phyloP scores from a whole-genome alignment of 2,329 filamentous ascomycete genomes.

The Arthrobotrys conoides region DNA sequence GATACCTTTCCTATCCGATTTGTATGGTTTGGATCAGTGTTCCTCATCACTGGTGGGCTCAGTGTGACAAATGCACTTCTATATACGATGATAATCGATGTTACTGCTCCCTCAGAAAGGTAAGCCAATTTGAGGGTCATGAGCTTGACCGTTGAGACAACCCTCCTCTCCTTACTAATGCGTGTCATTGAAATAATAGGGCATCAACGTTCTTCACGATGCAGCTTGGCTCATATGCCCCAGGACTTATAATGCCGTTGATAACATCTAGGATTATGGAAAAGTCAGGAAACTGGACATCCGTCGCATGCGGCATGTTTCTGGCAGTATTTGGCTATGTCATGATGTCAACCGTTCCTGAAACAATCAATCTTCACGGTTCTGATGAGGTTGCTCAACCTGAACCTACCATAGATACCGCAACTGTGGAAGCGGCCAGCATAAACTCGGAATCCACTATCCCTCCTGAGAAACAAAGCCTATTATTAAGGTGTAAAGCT shows the following conservation, averaged over 20 bases:
- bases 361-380: constrained; percentile 39
- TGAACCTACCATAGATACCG: background rate
- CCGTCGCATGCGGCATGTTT: constrained; percentile 22
- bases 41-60: constrained; percentile 29
- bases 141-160: background rate
- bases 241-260: constrained; percentile 36
- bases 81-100: constrained; percentile 56
- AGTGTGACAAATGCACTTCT: constrained; percentile 43
- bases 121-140: background rate
- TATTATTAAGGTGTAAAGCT: constrained; percentile 12
- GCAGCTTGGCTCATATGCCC: constrained; percentile 37
- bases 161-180: background rate
- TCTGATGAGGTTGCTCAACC: background rate
- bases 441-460: constrained; percentile 6
- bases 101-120: constrained; percentile 42
- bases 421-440: constrained; percentile 8
- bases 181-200: background rate
- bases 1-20: constrained; percentile 45
- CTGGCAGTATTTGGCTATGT: constrained; percentile 3
- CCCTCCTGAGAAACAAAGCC: constrained; percentile 2
- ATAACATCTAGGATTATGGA: constrained; percentile 39
- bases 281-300: constrained; percentile 34
- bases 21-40: constrained; percentile 53
- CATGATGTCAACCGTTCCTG: constrained; percentile 23
- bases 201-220: constrained; percentile 53